Conservation (phyloP, 2,329 filamentous ascomycete species). For the Pseudopyricularia cyperi region DNA sequence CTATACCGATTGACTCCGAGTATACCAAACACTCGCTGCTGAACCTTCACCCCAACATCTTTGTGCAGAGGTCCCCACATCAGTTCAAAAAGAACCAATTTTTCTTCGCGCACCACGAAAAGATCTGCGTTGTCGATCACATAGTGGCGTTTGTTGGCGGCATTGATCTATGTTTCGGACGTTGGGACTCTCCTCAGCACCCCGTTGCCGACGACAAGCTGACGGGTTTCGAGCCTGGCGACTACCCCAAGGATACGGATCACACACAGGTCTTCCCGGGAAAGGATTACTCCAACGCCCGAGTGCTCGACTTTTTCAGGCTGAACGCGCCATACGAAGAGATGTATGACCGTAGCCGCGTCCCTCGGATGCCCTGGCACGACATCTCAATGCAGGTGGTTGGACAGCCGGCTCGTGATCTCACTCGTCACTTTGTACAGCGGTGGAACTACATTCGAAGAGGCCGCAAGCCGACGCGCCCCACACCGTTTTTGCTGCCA, state of each 20-base stretch:
- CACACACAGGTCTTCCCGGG: slow-evolving; percentile 94
- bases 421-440: slow-evolving; percentile 93
- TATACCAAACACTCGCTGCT: slow-evolving; percentile 95
- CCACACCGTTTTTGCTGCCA: slow-evolving; percentile 84
- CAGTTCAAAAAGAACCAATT: slow-evolving; percentile 99
- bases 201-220: slow-evolving; percentile 83
- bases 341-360: slow-evolving; percentile 87
- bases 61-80: slow-evolving; percentile 90
- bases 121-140: slow-evolving; percentile 93
- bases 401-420: slow-evolving; percentile 83
- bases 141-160: slow-evolving; percentile 92
- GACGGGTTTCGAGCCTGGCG: slow-evolving; percentile 77
- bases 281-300: slow-evolving; percentile 95
- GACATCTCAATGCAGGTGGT: slow-evolving; percentile 97
- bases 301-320: slow-evolving; percentile 88
- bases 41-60: slow-evolving; percentile 90
- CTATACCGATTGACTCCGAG: slow-evolving; percentile 94
- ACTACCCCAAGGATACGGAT: slow-evolving; percentile 73
- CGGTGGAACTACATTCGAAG: slow-evolving; percentile 95
- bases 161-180: slow-evolving; percentile 90
- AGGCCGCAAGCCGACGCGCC: slow-evolving; percentile 82
- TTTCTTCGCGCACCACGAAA: slow-evolving; percentile 98
- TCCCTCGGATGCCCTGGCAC: slow-evolving; percentile 96
- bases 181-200: slow-evolving; percentile 95
- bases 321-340: slow-evolving; percentile 93